Percentiles rank a stretch among this genome's conserved stretches.
Conservation (phyloP, 768 basidiomycete genomes). For the Scleroderma bovista region DNA sequence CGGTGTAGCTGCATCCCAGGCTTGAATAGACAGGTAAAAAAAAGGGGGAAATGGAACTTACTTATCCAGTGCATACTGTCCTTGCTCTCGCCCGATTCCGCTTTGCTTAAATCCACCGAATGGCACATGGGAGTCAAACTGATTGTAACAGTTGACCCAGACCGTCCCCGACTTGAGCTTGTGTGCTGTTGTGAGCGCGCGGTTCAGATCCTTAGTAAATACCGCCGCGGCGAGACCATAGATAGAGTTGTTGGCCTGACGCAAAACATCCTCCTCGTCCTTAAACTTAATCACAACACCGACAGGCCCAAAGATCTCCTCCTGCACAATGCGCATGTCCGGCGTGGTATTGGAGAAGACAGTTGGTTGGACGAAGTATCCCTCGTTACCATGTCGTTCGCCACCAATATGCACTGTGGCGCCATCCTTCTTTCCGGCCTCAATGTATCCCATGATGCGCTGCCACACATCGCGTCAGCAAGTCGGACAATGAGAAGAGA, state of each 20-base stretch:
- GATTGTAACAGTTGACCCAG: slow-evolving; percentile 48
- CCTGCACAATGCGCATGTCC: slow-evolving; percentile 69
- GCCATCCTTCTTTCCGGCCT: slow-evolving; percentile 66
- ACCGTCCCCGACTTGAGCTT: slow-evolving; percentile 75
- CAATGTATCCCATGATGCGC: slow-evolving; percentile 76
- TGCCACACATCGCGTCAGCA: slow-evolving; percentile 18
- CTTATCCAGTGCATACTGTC: slow-evolving; percentile 65
- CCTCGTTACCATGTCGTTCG: slow-evolving; percentile 48
- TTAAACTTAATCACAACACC: slow-evolving; percentile 74
- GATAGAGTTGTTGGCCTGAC: slow-evolving; percentile 75
- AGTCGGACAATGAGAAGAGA: background rate
- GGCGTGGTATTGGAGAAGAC: slow-evolving; percentile 62
- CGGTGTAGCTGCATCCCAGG: slow-evolving; percentile 40
- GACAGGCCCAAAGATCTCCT: slow-evolving; percentile 82
- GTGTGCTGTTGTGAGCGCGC: slow-evolving; percentile 69
- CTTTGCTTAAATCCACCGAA: slow-evolving; percentile 87
- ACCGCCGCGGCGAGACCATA: slow-evolving; percentile 89
- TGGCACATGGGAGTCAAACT: slow-evolving; percentile 41
- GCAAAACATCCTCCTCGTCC: slow-evolving; percentile 58
- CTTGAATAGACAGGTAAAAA: background rate
- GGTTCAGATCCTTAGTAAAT: slow-evolving; percentile 74
- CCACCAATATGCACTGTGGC: slow-evolving; percentile 66
- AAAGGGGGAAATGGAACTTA: slow-evolving; percentile 22
- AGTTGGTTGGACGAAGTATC: slow-evolving; percentile 73
- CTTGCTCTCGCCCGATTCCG: slow-evolving; percentile 76